Evolutionary conservation across 768 basidiomycete genomes (phyloP).

Genomic region (Mycena polygramma): DNA sequence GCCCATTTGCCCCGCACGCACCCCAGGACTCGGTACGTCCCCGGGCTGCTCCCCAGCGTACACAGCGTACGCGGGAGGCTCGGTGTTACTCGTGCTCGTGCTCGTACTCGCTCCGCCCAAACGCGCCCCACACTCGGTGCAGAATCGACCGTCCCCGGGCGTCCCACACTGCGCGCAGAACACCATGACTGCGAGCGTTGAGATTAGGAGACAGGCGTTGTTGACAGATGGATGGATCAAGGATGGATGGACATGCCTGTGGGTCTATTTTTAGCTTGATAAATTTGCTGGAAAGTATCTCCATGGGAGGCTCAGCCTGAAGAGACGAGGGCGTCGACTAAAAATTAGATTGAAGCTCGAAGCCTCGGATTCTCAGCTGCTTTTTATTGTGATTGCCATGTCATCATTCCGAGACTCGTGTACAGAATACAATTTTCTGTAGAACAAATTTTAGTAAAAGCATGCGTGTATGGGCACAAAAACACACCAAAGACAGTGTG

Average conservation of each 20-base stretch:
- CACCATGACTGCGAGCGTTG: constrained; percentile 23
- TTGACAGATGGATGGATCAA: constrained; percentile 13
- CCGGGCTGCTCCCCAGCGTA: not conserved
- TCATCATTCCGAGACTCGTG: too few relatives aligned
- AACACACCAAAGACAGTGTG: constrained; percentile 11
- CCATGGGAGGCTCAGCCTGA: too few relatives aligned
- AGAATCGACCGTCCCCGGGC: constrained; percentile 35
- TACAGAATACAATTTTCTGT: too few relatives aligned
- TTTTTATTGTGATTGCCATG: too few relatives aligned
- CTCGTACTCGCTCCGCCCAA: constrained; percentile 7
- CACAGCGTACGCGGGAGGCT: constrained; percentile 14
- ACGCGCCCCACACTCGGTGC: constrained; percentile 31
- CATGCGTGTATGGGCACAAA: not conserved
- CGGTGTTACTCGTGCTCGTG: not conserved
- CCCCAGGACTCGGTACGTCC: not conserved
- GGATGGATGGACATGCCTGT: too few relatives aligned
- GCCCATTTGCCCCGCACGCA: not conserved
- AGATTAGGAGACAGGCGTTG: not conserved
- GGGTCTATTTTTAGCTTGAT: constrained; percentile 18
- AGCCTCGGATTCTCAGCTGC: too few relatives aligned
- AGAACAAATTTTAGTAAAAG: not conserved
- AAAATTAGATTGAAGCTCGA: too few relatives aligned
- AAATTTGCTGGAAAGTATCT: not conserved
- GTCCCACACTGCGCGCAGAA: constrained; percentile 36
- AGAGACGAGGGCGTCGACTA: too few relatives aligned